A percentile compares a stretch with the other conserved stretches of the same genome.
These are phyloP conservation scores for Dalbergia cultrata DNA, from an alignment of 306 rosid species.

Conservation along the genomic window DNA sequence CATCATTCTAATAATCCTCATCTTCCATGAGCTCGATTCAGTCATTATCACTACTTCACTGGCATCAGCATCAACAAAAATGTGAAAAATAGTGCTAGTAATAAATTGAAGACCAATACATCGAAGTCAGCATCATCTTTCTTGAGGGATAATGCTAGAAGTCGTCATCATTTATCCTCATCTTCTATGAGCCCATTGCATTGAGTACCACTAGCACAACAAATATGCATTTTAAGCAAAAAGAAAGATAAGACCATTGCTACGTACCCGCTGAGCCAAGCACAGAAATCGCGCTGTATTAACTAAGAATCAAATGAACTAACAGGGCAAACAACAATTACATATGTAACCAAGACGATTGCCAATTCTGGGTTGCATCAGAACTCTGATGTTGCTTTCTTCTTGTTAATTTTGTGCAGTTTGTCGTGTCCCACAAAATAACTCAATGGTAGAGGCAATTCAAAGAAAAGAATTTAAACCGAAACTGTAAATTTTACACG, in stretches of 20 bases:
- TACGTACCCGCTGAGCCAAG: neutral
- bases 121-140: neutral
- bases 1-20: constrained; percentile 17
- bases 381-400: constrained; percentile 23
- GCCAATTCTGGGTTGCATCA: constrained; percentile 23
- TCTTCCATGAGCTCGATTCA: constrained; percentile 4
- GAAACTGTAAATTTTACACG: constrained; percentile 17
- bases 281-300: neutral
- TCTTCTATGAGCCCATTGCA: constrained; percentile 4
- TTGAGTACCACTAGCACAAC: neutral
- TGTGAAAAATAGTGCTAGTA: neutral
- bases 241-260: constrained; percentile 1
- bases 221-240: constrained; percentile 9
- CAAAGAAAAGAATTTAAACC: neutral
- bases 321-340: constrained; percentile 14
- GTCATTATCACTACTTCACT: neutral
- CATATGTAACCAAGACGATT: constrained; percentile 22
- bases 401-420: constrained; percentile 29
- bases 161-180: neutral
- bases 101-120: neutral
- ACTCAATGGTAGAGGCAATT: constrained; percentile 15
- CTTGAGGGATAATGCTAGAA: neutral
- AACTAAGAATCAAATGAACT: constrained; percentile 17
- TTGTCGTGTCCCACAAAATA: constrained; percentile 19
- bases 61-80: constrained; percentile 29